Conservation (phyloP, 2,329 filamentous ascomycete species). For the Magnaporthiopsis rhizophila region DNA sequence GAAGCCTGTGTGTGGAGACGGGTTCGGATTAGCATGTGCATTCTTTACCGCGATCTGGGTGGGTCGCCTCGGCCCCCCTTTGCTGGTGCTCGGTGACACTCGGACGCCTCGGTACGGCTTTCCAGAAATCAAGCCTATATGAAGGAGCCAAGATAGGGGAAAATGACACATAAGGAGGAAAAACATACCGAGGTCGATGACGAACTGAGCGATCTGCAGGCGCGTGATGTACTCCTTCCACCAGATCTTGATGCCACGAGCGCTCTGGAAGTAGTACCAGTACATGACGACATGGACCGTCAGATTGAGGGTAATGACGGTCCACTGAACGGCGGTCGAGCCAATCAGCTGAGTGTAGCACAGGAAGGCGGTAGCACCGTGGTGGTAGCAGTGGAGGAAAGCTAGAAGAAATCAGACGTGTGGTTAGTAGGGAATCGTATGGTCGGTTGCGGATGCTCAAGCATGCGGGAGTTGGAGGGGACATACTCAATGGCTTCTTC, state of each 20-base stretch:
- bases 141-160: not conserved
- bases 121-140: not conserved
- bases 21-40: conserved; percentile 10
- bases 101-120: not conserved
- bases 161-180: not conserved
- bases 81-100: not conserved
- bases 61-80: not conserved
- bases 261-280: conserved; percentile 99
- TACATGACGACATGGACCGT: conserved; percentile 98
- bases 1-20: conserved; percentile 53
- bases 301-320: conserved; percentile 86
- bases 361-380: conserved; percentile 90
- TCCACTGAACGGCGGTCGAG: conserved; percentile 89
- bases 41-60: not conserved
- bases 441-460: not conserved
- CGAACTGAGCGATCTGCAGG: conserved; percentile 93
- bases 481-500: conserved; percentile 91
- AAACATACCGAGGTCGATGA: conserved; percentile 83
- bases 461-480: not conserved
- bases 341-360: conserved; percentile 97
- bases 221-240: conserved; percentile 99
- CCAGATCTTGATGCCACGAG: conserved; percentile 91
- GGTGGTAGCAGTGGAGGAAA: conserved; percentile 99
- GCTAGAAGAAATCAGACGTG: conserved; percentile 38
- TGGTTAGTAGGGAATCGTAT: not conserved